Percentiles rank a stretch among this genome's conserved stretches.
Evolutionary conservation across 2,329 filamentous ascomycete species (phyloP).

Genomic region (Colletotrichum paranaense): DNA sequence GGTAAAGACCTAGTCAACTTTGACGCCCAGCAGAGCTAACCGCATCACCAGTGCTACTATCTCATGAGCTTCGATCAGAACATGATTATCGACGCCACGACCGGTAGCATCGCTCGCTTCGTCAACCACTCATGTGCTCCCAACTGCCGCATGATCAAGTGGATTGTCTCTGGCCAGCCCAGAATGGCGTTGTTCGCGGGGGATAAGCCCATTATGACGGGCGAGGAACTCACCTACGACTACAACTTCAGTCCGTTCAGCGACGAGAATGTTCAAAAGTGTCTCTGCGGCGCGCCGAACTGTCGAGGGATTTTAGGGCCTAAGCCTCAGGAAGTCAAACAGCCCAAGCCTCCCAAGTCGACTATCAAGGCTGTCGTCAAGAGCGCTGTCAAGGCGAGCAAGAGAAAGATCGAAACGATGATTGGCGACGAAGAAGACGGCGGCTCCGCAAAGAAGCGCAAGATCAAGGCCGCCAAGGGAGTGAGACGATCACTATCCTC

Average conservation of each 20-base stretch:
- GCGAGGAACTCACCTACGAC: conserved; percentile 96
- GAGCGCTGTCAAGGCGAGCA: conserved; percentile 58
- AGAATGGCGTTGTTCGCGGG: conserved; percentile 98
- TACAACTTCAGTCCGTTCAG: conserved; percentile 79
- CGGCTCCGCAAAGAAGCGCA: conserved; percentile 42
- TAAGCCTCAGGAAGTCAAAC: conserved; percentile 67
- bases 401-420: conserved; percentile 68
- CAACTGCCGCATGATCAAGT: conserved; percentile 98
- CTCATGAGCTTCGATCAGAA: conserved; percentile 99
- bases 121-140: conserved; percentile 98
- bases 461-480: conserved; percentile 47
- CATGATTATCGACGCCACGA: conserved; percentile 97
- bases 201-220: conserved; percentile 88
- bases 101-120: conserved; percentile 95
- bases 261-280: conserved; percentile 75
- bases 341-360: conserved; percentile 56
- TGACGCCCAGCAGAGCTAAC: conserved; percentile 31
- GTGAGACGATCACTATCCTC: conserved; percentile 49
- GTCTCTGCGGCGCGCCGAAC: conserved; percentile 71
- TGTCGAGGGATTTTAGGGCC: conserved; percentile 74
- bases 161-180: conserved; percentile 92
- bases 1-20: conserved; percentile 44
- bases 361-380: conserved; percentile 52
- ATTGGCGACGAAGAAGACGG: conserved; percentile 50
- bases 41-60: conserved; percentile 83